Conservation (phyloP, 345 rosid genomes). For the Eucalyptus sp. region DNA sequence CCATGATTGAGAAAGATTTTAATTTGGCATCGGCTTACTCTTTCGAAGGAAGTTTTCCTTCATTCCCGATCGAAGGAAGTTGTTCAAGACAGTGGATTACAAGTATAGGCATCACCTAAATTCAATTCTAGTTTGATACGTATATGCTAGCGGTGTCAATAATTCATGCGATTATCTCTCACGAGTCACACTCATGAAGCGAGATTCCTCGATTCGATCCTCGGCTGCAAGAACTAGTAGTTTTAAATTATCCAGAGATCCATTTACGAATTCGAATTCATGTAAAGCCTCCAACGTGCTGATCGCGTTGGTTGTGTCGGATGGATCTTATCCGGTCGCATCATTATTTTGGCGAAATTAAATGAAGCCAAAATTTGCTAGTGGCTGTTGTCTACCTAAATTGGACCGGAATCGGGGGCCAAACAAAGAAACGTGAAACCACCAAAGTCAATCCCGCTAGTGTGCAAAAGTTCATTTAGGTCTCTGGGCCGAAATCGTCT, state of each 20-base stretch:
- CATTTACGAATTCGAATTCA: neutral
- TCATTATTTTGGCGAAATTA: neutral
- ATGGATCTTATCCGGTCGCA: neutral
- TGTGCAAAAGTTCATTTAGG: neutral
- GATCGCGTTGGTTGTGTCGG: neutral
- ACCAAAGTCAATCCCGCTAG: neutral
- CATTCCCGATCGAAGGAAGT: accelerated
- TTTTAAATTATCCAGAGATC: neutral
- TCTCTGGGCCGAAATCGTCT: too few species aligned
- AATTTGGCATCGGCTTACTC: neutral
- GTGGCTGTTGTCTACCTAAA: neutral
- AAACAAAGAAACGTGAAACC: neutral
- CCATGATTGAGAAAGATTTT: neutral
- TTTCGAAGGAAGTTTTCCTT: neutral
- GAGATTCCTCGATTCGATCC: neutral
- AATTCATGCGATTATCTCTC: neutral
- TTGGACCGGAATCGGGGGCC: neutral
- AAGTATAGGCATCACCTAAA: neutral
- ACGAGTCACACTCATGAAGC: accelerated
- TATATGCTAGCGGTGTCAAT: accelerated
- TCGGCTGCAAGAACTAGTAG: neutral
- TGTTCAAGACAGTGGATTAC: too few species aligned
- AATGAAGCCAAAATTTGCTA: neutral
- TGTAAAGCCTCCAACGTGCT: neutral
- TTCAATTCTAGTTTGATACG: too few species aligned